Base-by-base conservation (phyloP, 306 rosid genomes). In the Castanea mollissima region DNA sequence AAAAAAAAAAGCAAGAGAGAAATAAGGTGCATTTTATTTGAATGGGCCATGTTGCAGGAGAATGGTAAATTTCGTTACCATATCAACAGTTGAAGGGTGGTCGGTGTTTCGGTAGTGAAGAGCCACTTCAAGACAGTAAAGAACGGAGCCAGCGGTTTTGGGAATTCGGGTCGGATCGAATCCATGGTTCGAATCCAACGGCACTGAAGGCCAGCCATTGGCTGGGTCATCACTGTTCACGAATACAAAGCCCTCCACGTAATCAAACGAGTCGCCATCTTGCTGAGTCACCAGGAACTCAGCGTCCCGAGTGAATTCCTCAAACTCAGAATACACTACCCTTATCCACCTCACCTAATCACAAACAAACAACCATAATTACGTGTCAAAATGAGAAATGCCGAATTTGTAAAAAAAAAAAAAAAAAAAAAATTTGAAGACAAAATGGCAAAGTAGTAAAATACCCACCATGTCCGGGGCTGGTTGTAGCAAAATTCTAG, bases 331-430 rank as follows among this genome's bases (percentile, higher is more conserved):
- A 73, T 96, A 96, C 13, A 96, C 94, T 74, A 91, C 76, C 84
- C 99, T 91, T 83, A 93, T 93, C 98, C 98, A 93, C 52, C 92
- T 88, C 85, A 93, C 98, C 99, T 96, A 86, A 85, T 84, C 62
- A 68, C 67, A 19, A 63, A 63, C 7, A 23, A 58, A 1, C 44
- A 5, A 16, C 2, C 46, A 18, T 8, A 73, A 51, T 65, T 76
- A 69, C 49, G 62, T 84, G 4, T 16, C 21, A 21, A 21, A 21
- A 1, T n/a, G 23, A 58, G 20, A 9, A 18, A 56, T 58, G 31
- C 23, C 25, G 64, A 58, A 34, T 44, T 57, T 34, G 23, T 14
- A 0, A 6, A 44, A 4, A 0, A 35, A 12, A 31, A 23, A n/a
- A 1, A n/a, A 16, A 32, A 34, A 44, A 16, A 44, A 8, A 41